Evolutionary conservation across 2,329 filamentous ascomycete genomes (phyloP).

Genomic region (Neurospora sp.): DNA sequence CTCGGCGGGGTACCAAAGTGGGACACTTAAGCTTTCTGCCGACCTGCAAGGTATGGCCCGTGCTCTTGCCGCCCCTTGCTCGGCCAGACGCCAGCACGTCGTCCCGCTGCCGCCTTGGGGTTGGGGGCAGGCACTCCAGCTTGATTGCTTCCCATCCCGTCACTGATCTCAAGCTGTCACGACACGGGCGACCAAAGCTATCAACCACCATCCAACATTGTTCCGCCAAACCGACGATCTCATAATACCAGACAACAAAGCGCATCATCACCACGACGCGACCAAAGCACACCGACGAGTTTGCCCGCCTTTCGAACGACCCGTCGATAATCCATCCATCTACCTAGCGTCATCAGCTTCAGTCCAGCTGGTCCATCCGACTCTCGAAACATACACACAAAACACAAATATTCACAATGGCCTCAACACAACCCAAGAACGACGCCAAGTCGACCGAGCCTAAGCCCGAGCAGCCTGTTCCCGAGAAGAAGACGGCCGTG

Average conservation of each 20-base stretch:
- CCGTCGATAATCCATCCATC: background rate
- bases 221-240: background rate
- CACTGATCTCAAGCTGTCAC: background rate
- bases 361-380: background rate
- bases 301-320: background rate
- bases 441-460: slow-evolving; percentile 31
- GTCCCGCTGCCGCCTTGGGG: background rate
- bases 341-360: background rate
- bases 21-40: background rate
- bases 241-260: background rate
- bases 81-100: background rate
- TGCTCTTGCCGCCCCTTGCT: background rate
- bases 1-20: background rate
- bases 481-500: slow-evolving; percentile 55
- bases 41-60: background rate
- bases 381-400: slow-evolving; percentile 5
- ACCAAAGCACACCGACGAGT: background rate
- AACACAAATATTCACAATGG: slow-evolving; percentile 23
- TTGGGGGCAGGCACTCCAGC: background rate
- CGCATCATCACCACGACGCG: background rate
- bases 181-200: background rate
- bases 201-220: background rate
- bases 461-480: slow-evolving; percentile 37
- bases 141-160: background rate
- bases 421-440: slow-evolving; percentile 24